Percentiles rank a stretch among this genome's conserved stretches.
These are phyloP conservation scores for Lobosporangium transversale DNA, from an alignment of 192 early-diverging fungal species.

Conservation along the genomic window DNA sequence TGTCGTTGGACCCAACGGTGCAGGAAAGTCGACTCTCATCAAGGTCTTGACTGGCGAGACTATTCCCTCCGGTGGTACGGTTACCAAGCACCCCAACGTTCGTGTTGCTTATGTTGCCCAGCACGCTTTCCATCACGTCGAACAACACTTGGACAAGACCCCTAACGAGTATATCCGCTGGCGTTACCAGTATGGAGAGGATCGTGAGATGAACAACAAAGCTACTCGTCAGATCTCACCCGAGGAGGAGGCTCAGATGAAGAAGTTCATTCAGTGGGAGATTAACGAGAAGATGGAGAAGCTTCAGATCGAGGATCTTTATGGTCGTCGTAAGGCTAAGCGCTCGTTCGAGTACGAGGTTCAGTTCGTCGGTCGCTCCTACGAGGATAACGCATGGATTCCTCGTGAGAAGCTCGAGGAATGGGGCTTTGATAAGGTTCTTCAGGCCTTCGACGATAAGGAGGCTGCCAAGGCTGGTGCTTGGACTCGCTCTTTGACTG, in stretches of 20 bases:
- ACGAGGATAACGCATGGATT: slow-evolving; percentile 79
- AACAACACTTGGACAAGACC: slow-evolving; percentile 76
- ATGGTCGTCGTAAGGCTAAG: slow-evolving; percentile 77
- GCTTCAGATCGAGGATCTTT: slow-evolving; percentile 62
- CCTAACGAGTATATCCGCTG: slow-evolving; percentile 75
- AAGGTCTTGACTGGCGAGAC: slow-evolving; percentile 85
- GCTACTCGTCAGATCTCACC: slow-evolving; percentile 73
- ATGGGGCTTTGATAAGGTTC: slow-evolving; percentile 84
- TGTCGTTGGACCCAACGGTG: slow-evolving; percentile 72
- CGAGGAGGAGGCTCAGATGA: slow-evolving; percentile 65
- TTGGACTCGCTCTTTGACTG: slow-evolving; percentile 76
- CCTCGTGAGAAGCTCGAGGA: slow-evolving; percentile 75
- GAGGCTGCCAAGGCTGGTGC: slow-evolving; percentile 81
- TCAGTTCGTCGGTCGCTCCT: slow-evolving; percentile 79
- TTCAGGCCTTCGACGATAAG: slow-evolving; percentile 55
- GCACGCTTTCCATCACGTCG: slow-evolving; percentile 89
- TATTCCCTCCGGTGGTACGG: slow-evolving; percentile 72
- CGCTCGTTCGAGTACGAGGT: slow-evolving; percentile 72
- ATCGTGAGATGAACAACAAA: slow-evolving; percentile 82
- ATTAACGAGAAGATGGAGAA: slow-evolving; percentile 60
- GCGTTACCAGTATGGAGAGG: slow-evolving; percentile 81
- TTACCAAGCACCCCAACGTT: slow-evolving; percentile 86
- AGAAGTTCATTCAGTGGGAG: slow-evolving; percentile 56
- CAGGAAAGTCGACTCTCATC: slow-evolving; percentile 57
- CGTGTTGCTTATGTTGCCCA: slow-evolving; percentile 88